Percentiles rank a stretch among this genome's conserved stretches.
Conservation (phyloP, 306 rosid genomes). For the Glycyrrhiza uralensis region DNA sequence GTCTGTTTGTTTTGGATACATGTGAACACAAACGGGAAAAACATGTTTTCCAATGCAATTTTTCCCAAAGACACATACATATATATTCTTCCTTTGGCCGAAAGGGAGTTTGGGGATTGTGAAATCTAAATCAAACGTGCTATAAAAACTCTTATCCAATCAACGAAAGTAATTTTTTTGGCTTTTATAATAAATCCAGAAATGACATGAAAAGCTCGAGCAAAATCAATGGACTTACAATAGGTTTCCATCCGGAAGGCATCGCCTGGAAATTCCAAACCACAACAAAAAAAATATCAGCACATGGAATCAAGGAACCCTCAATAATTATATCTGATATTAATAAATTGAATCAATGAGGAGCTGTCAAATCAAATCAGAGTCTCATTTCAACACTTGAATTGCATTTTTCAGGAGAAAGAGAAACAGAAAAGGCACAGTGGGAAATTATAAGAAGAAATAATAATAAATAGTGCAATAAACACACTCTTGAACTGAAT, state of each 20-base stretch:
- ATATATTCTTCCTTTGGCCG: no score
- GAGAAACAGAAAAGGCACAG: not conserved
- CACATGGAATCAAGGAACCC: slow-evolving; percentile 4
- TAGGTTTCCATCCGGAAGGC: slow-evolving; percentile 85
- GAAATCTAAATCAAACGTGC: no score
- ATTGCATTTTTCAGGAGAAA: not conserved
- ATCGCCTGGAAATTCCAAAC: slow-evolving; percentile 63
- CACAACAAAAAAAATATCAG: slow-evolving; percentile 29
- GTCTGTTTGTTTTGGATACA: no score
- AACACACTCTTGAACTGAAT: not conserved
- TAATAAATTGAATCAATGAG: not conserved
- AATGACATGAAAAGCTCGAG: not conserved
- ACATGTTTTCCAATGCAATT: no score
- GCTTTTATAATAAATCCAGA: no score
- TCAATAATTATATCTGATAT: not conserved
- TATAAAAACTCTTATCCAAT: no score
- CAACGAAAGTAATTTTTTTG: no score
- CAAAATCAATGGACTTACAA: slow-evolving; percentile 54
- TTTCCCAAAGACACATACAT: no score
- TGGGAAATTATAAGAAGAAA: not conserved
- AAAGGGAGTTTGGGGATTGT: no score
- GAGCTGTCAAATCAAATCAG: not conserved
- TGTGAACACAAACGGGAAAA: no score
- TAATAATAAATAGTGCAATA: not conserved
- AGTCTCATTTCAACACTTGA: slow-evolving; percentile 18